A percentile compares a stretch with the other conserved stretches of the same genome.
Conservation (phyloP, 805 yeast species). For the Ogataea methylovora region DNA sequence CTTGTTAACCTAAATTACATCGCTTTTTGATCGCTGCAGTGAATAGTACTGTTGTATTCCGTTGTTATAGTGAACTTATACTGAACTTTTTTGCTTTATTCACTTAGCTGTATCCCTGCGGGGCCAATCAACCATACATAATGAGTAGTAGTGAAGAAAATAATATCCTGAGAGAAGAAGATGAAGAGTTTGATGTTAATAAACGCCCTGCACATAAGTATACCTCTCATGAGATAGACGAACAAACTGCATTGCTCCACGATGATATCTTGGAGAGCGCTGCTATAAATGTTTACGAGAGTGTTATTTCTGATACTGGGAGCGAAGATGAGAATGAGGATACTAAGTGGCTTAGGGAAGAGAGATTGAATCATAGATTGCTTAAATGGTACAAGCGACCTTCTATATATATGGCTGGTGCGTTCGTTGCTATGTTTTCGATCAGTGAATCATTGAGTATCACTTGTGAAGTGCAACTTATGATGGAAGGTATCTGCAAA, state of each 20-base stretch:
- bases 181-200: too few species aligned
- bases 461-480: slow-evolving; percentile 29
- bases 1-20: too few species aligned
- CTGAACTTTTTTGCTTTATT: too few species aligned
- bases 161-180: too few species aligned
- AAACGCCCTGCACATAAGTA: too few species aligned
- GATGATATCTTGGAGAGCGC: slow-evolving; percentile 1
- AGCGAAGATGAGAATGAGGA: slow-evolving; percentile 29
- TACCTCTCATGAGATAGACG: background rate
- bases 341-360: slow-evolving; percentile 41
- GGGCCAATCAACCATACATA: too few species aligned
- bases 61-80: too few species aligned
- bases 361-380: slow-evolving; percentile 22
- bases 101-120: too few species aligned
- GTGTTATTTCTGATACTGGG: background rate
- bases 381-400: slow-evolving; percentile 54
- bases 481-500: slow-evolving; percentile 32
- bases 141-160: too few species aligned
- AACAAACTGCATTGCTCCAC: background rate
- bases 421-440: slow-evolving; percentile 33
- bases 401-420: slow-evolving; percentile 40
- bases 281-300: slow-evolving; percentile 1
- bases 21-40: too few species aligned
- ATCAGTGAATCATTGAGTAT: slow-evolving; percentile 32
- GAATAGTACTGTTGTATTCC: too few species aligned